A percentile compares a stretch with the other conserved stretches of the same genome.
phyloP scores from a whole-genome alignment of 352 stramenopile species.

The Phytophthora rubi region DNA sequence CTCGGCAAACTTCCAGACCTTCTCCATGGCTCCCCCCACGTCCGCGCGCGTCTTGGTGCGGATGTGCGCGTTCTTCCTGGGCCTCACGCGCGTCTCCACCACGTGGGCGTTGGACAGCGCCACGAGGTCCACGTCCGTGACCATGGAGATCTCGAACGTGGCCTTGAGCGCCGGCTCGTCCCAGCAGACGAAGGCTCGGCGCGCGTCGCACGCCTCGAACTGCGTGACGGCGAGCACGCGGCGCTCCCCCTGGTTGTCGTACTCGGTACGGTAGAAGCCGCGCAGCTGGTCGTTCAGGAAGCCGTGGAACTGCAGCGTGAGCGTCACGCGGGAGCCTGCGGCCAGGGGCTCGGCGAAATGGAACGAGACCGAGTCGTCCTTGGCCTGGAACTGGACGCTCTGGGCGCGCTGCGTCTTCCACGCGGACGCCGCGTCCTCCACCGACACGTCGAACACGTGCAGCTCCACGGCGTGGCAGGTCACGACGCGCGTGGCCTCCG shows the following conservation, averaged over 20 bases:
- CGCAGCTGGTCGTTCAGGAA: constrained; percentile 93
- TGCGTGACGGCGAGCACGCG: constrained; percentile 94
- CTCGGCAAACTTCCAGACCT: constrained; percentile 90
- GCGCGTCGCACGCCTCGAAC: constrained; percentile 86
- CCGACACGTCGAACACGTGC: constrained; percentile 76
- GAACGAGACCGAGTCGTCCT: constrained; percentile 70
- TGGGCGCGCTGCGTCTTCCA: constrained; percentile 40
- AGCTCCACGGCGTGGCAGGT: constrained; percentile 96
- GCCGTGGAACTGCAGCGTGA: constrained; percentile 68
- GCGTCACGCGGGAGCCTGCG: constrained; percentile 38
- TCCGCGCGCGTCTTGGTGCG: constrained; percentile 53
- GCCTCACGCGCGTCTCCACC: constrained; percentile 70
- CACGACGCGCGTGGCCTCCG: constrained; percentile 76
- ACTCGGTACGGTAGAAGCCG: constrained; percentile 96
- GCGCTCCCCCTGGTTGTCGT: constrained; percentile 91
- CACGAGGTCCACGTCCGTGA: constrained; percentile 90
- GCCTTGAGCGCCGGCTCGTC: constrained; percentile 98
- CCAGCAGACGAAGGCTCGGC: constrained; percentile 97
- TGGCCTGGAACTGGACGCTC: constrained; percentile 54
- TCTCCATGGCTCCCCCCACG: constrained; percentile 44
- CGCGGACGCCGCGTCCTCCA: constrained; percentile 43
- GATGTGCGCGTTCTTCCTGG: constrained; percentile 66
- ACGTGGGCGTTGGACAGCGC: constrained; percentile 98
- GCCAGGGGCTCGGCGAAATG: constrained; percentile 55
- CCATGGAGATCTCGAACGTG: constrained; percentile 93